A percentile compares a stretch with the other conserved stretches of the same genome.
Evolutionary conservation across 192 early-diverging fungal species (phyloP).

Genomic region (Podila epicladia): DNA sequence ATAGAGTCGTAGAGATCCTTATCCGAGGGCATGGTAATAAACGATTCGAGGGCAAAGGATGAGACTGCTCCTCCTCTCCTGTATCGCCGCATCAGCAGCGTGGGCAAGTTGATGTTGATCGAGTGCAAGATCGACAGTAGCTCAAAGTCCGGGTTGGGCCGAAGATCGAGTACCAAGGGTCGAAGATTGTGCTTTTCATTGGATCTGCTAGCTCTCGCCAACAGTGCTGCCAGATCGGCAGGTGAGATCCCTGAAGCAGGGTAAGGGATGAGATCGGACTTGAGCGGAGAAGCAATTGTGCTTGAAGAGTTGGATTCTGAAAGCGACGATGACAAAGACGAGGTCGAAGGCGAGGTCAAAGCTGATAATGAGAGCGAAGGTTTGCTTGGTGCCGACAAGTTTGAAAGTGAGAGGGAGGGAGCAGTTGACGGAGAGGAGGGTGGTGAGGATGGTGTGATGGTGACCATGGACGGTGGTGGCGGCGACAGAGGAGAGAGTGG

Average conservation of each 20-base stretch:
- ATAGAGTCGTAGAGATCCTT: slow-evolving; percentile 53
- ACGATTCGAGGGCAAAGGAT: slow-evolving; percentile 63
- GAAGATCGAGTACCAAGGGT: slow-evolving; percentile 37
- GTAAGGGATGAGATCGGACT: slow-evolving; percentile 36
- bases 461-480: slow-evolving; percentile 1
- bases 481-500: background rate
- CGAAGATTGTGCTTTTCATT: background rate
- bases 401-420: slow-evolving; percentile 14
- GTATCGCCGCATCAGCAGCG: slow-evolving; percentile 61
- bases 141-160: slow-evolving; percentile 37
- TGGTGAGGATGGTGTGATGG: slow-evolving; percentile 18
- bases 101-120: slow-evolving; percentile 65
- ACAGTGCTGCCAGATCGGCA: slow-evolving; percentile 20
- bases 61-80: slow-evolving; percentile 55
- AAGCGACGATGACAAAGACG: slow-evolving; percentile 22
- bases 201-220: slow-evolving; percentile 1
- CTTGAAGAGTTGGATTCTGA: background rate
- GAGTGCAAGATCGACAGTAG: slow-evolving; percentile 46
- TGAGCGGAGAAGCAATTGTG: slow-evolving; percentile 25
- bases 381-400: slow-evolving; percentile 5
- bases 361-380: slow-evolving; percentile 17
- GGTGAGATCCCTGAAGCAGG: slow-evolving; percentile 26
- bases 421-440: slow-evolving; percentile 7
- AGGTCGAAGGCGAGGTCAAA: slow-evolving; percentile 34
- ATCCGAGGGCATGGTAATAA: slow-evolving; percentile 62